A percentile compares a stretch with the other conserved stretches of the same genome.
Evolutionary conservation across 495 filamentous ascomycete genomes (phyloP).

Genomic region (Xylaria scruposa): DNA sequence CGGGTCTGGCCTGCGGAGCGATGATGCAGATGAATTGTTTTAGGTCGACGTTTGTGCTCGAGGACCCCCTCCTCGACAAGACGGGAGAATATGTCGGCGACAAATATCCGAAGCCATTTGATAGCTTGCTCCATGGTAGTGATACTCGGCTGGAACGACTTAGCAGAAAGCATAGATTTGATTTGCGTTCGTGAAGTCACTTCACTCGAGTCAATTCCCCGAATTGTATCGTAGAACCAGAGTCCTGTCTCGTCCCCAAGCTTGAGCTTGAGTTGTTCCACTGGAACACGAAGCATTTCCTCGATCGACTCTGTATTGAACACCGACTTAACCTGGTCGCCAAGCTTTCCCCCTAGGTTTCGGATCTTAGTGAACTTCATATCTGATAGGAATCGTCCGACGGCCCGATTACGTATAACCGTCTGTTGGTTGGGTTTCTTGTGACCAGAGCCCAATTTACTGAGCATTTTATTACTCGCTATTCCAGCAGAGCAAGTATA

Average conservation of each 20-base stretch:
- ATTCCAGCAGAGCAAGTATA: slow-evolving; percentile 94
- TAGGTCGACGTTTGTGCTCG: slow-evolving; percentile 86
- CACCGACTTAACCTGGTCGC: slow-evolving; percentile 75
- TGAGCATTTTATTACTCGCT: slow-evolving; percentile 91
- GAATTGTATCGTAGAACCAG: slow-evolving; percentile 87
- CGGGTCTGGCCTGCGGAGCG: slow-evolving; percentile 72
- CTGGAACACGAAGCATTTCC: slow-evolving; percentile 72
- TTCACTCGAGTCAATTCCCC: slow-evolving; percentile 85
- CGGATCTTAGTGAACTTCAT: slow-evolving; percentile 97
- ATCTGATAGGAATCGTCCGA: slow-evolving; percentile 77
- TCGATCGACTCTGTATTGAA: slow-evolving; percentile 84
- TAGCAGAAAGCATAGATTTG: slow-evolving; percentile 98
- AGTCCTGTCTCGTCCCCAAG: slow-evolving; percentile 85
- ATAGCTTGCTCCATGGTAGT: slow-evolving; percentile 79
- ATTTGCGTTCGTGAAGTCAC: slow-evolving; percentile 92
- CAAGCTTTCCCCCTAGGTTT: slow-evolving; percentile 95
- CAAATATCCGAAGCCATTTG: slow-evolving; percentile 91
- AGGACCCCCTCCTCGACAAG: slow-evolving; percentile 91
- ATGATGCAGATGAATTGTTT: slow-evolving; percentile 82
- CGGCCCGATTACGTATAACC: slow-evolving; percentile 82
- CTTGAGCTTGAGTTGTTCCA: slow-evolving; percentile 80
- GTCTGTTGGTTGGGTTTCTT: slow-evolving; percentile 96
- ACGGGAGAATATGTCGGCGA: slow-evolving; percentile 87
- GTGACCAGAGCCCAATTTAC: slow-evolving; percentile 87
- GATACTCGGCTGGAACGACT: slow-evolving; percentile 89